Evolutionary conservation across 2,329 filamentous ascomycete species (phyloP).

Genomic region (Botrytis paeoniae): DNA sequence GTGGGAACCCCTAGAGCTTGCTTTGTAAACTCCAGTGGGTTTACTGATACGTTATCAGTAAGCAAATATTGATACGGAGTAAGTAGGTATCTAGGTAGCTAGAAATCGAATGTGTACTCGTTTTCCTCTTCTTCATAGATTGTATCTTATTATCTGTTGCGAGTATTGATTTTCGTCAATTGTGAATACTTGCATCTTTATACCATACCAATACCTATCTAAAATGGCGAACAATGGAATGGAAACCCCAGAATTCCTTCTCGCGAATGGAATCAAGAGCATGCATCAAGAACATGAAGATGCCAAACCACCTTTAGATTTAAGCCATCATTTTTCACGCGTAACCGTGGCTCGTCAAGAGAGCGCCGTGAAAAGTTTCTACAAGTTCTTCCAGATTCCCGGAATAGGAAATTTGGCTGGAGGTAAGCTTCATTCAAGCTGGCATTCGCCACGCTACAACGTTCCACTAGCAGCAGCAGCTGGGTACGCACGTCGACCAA

Average conservation of each 20-base stretch:
- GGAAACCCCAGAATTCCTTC: background rate
- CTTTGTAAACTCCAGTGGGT: background rate
- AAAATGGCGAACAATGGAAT: background rate
- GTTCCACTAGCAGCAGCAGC: background rate
- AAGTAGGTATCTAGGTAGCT: background rate
- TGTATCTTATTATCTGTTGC: background rate
- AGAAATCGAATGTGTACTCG: background rate
- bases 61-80: background rate
- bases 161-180: background rate
- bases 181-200: background rate
- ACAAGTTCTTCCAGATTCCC: constrained; percentile 74
- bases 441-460: background rate
- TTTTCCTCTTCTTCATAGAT: constrained; percentile 4
- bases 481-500: constrained; percentile 4
- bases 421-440: constrained; percentile 44
- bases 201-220: background rate
- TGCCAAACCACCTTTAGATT: constrained; percentile 57
- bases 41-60: constrained; percentile 14
- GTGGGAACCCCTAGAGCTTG: background rate
- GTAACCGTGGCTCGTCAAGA: constrained; percentile 61
- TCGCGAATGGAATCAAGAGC: constrained; percentile 20
- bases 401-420: constrained; percentile 62
- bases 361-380: constrained; percentile 75
- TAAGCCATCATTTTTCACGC: constrained; percentile 75
- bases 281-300: constrained; percentile 11